Evolutionary conservation across 1,139 yeast genomes (phyloP).

Genomic region (Pichia kudriavzevii): DNA sequence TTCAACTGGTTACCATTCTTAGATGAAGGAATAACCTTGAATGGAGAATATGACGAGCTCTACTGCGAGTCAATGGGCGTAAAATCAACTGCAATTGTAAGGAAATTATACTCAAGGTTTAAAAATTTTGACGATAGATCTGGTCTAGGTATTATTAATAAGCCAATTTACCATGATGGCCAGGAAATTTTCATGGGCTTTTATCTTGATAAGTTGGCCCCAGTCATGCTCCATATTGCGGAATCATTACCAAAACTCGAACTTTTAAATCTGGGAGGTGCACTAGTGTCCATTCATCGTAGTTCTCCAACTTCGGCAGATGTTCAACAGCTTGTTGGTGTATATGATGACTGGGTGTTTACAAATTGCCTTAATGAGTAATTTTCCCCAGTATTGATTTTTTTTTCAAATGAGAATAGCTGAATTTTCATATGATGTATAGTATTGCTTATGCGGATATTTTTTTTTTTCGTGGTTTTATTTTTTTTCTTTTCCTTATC

Average conservation of each 20-base stretch:
- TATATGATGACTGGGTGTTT: slow-evolving; percentile 13
- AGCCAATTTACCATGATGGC: slow-evolving; percentile 10
- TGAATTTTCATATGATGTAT: too few species aligned
- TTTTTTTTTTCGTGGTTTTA: too few species aligned
- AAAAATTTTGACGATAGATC: slow-evolving; percentile 19
- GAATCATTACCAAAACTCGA: slow-evolving; percentile 11
- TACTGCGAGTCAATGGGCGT: slow-evolving; percentile 5
- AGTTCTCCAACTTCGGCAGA: slow-evolving; percentile 5
- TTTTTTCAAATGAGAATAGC: too few species aligned
- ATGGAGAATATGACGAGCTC: slow-evolving; percentile 1
- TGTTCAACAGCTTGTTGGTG: slow-evolving; percentile 2
- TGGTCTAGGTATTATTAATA: slow-evolving; percentile 17
- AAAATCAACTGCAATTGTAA: slow-evolving; percentile 15
- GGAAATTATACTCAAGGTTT: slow-evolving; percentile 19
- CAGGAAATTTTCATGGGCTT: neutral
- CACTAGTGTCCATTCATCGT: slow-evolving; percentile 10
- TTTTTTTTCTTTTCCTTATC: too few species aligned
- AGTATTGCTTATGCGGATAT: too few species aligned
- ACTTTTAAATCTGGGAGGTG: slow-evolving; percentile 23
- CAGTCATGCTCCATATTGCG: slow-evolving; percentile 16
- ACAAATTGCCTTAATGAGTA: slow-evolving; percentile 11
- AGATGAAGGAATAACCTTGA: slow-evolving; percentile 3
- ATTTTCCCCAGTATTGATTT: neutral
- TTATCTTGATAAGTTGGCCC: slow-evolving; percentile 15
- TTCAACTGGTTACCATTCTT: slow-evolving; percentile 28